phyloP scores from a whole-genome alignment of 441 rosid species.

The Pelargonium cotyledonis region DNA sequence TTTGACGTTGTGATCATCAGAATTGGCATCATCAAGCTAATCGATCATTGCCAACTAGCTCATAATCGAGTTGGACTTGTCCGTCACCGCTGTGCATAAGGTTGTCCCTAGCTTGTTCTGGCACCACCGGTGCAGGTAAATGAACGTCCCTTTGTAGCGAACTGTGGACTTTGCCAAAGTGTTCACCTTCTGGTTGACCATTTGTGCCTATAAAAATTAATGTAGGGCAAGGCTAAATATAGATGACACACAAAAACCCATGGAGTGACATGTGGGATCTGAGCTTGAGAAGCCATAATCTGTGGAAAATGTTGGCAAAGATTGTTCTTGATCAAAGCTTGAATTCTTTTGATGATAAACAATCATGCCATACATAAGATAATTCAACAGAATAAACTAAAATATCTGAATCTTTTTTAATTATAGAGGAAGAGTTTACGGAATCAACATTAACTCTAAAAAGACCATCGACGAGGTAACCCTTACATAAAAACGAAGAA shows the following conservation, averaged over 20 bases:
- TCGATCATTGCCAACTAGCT: constrained; percentile 71
- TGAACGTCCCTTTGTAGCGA: too few species aligned
- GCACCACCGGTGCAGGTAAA: constrained; percentile 92
- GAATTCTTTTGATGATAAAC: constrained; percentile 51
- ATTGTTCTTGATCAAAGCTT: constrained; percentile 44
- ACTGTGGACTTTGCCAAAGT: constrained; percentile 7
- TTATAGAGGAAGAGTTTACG: too few species aligned
- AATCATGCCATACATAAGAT: too few species aligned
- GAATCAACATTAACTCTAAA: too few species aligned
- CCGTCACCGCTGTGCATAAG: constrained; percentile 83
- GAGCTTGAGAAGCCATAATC: constrained; percentile 52
- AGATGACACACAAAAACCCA: constrained; percentile 70
- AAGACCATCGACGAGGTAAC: too few species aligned
- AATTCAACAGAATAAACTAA: too few species aligned
- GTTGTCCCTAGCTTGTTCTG: constrained; percentile 81
- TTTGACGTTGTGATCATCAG: constrained; percentile 74
- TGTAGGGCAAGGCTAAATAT: constrained; percentile 93
- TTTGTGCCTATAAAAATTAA: constrained; percentile 19
- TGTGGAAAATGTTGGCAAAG: constrained; percentile 61
- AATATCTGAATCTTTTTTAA: too few species aligned
- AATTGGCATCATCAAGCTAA: constrained; percentile 79
- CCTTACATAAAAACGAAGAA: too few species aligned
- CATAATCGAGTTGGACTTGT: constrained; percentile 58
- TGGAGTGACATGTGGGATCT: constrained; percentile 67
- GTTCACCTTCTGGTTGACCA: constrained; percentile 13